These are phyloP conservation scores for Aegilops umbellulata DNA, from an alignment of 176 grass and related monocot species.

Conservation along the genomic window DNA sequence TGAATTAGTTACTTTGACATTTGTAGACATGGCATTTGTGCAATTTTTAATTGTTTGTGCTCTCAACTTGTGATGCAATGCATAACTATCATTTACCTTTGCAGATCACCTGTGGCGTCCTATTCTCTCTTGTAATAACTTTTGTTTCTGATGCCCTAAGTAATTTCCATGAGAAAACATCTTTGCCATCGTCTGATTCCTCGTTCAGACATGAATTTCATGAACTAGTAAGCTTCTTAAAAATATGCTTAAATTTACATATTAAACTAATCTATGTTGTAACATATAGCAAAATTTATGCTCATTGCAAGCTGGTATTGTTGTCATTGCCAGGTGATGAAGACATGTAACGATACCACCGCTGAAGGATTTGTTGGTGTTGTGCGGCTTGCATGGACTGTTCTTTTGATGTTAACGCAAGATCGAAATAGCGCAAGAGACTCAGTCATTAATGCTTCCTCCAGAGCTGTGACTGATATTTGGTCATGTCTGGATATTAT, in stretches of 20 bases:
- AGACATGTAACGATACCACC: constrained; percentile 50
- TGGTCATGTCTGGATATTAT: constrained; percentile 73
- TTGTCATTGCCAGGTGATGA: constrained; percentile 60
- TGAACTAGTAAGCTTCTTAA: constrained; percentile 61
- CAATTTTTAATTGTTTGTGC: constrained; percentile 1
- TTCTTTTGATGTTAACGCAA: constrained; percentile 93
- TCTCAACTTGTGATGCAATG: not conserved
- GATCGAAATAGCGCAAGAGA: constrained; percentile 59
- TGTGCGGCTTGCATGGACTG: constrained; percentile 81
- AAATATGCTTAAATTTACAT: not conserved
- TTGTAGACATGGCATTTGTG: constrained; percentile 24
- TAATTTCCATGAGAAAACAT: constrained; percentile 47
- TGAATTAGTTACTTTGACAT: constrained; percentile 28
- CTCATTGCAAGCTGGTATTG: constrained; percentile 29
- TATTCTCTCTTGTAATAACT: constrained; percentile 81
- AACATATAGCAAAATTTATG: constrained; percentile 15
- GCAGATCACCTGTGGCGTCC: constrained; percentile 68
- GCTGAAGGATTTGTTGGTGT: constrained; percentile 73
- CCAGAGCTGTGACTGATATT: constrained; percentile 49
- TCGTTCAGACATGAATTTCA: constrained; percentile 89
- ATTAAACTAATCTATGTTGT: constrained; percentile 5
- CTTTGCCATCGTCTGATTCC: constrained; percentile 55
- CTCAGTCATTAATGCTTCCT: constrained; percentile 38
- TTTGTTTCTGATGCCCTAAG: constrained; percentile 82
- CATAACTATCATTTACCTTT: constrained; percentile 29